Evolutionary conservation across 2,329 filamentous ascomycete genomes (phyloP), one percentile per base, ranked within the genome.

Genomic region (Fusarium ramigenum): DNA sequence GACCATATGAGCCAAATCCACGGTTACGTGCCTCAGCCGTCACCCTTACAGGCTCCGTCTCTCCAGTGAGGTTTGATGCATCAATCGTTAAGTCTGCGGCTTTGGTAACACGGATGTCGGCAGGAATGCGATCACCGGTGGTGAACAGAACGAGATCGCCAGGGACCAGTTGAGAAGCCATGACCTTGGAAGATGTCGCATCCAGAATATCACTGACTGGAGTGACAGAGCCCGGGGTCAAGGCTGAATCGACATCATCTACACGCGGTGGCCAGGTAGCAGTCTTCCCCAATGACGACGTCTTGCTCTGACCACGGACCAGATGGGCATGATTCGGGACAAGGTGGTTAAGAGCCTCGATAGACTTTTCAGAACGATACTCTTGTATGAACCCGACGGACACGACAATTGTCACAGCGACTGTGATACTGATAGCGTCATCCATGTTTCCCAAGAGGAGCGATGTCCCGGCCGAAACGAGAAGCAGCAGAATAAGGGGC

Each of bases 321-420:
- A 98, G 87, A 83, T 99, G 95, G 36, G 97, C 96, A 80, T 95
- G 94, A 81, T 98, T 97, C 34, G 96, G 97, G 1, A 99, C 96
- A 32, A 99, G 86, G 77, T 96, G 94, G 79, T 93, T 98, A 75
- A 99, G 86, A 25, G 96, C 96, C 82, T 99, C 96, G 74, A 99
- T 91, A 6, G 96, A 98, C 83, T 99, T 97, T 81, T 99, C 96
- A 12, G 96, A 98, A 66, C 96, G 89, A 82, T 99, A 99, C 83
- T 99, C 96, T 81, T 99, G 96, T 59, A 98, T 91, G 77, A 99
- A 99, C 4, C 96, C 96, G 46, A 99, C 96, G 0, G 93, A 93
- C 30, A 99, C 95, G 10, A 99, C 96, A 76, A 99, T 99, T 32
- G 95, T 97, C 28, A 99, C 96, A 4, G 96, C 96, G 37, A 97